Conservation (phyloP, 1,139 yeast genomes). For the Pichia sp. region DNA sequence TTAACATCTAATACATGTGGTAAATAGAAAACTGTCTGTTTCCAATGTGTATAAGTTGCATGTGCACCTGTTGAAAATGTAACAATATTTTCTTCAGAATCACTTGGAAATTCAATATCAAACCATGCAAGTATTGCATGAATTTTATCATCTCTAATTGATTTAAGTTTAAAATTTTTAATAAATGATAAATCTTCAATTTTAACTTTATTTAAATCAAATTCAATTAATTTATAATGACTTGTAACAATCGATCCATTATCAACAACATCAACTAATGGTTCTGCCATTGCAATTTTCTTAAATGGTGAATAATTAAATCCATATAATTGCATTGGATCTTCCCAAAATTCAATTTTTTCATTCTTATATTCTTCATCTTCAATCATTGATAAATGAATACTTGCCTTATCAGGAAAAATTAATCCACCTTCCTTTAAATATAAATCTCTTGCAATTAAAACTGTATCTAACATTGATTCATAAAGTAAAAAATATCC, state of each 20-base stretch:
- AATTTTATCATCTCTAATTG: conserved; percentile 70
- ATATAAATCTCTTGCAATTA: conserved; percentile 89
- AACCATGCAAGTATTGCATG: conserved; percentile 95
- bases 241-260: conserved; percentile 67
- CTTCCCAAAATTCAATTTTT: conserved; percentile 92
- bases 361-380: conserved; percentile 92
- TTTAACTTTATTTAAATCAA: conserved; percentile 84
- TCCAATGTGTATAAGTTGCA: conserved; percentile 87
- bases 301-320: conserved; percentile 78
- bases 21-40: conserved; percentile 91
- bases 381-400: conserved; percentile 89
- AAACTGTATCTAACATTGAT: conserved; percentile 95
- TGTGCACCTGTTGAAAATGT: conserved; percentile 74
- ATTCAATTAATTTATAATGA: conserved; percentile 62
- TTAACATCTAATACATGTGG: conserved; percentile 73
- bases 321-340: conserved; percentile 64
- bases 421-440: conserved; percentile 69
- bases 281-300: conserved; percentile 72
- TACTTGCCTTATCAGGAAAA: conserved; percentile 90
- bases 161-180: conserved; percentile 57
- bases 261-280: conserved; percentile 89
- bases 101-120: conserved; percentile 75
- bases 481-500: conserved; percentile 94
- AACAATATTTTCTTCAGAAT: conserved; percentile 36
- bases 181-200: conserved; percentile 76